Conservation (phyloP, 495 filamentous ascomycete genomes). For the Aspergillus nidulans region DNA sequence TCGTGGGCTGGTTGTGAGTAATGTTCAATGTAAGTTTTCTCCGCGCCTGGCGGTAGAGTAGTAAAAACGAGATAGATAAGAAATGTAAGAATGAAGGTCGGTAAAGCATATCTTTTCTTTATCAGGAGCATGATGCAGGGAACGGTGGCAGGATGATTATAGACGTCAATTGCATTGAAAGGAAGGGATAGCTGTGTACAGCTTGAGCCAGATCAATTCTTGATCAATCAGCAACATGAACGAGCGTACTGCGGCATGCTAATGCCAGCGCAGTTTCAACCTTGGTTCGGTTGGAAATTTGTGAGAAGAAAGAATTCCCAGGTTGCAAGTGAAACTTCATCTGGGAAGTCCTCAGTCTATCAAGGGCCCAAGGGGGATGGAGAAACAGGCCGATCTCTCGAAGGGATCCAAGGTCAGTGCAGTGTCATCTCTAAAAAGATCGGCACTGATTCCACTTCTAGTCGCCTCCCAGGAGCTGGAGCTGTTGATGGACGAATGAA, state of each 20-base stretch:
- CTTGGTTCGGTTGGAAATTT: not conserved
- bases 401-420: not conserved
- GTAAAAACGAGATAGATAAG: slow-evolving; percentile 30
- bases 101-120: slow-evolving; percentile 24
- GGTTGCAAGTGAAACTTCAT: not conserved
- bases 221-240: slow-evolving; percentile 12
- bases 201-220: slow-evolving; percentile 7
- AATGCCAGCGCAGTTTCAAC: not conserved
- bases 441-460: slow-evolving; percentile 7
- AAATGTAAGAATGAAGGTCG: slow-evolving; percentile 25
- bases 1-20: slow-evolving; percentile 6
- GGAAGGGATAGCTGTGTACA: slow-evolving; percentile 16
- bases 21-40: slow-evolving; percentile 10
- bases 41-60: slow-evolving; percentile 28
- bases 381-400: slow-evolving; percentile 1
- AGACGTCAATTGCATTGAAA: slow-evolving; percentile 6
- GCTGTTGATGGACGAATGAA: not conserved
- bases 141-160: not conserved
- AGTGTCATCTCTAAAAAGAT: slow-evolving; percentile 3
- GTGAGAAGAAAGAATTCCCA: not conserved
- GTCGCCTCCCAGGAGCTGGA: not conserved
- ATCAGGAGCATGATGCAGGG: slow-evolving; percentile 20
- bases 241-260: slow-evolving; percentile 10
- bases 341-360: slow-evolving; percentile 1
- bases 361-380: slow-evolving; percentile 8